phyloP scores from a whole-genome alignment of 768 basidiomycete species.

The Gautieria morchelliformis region DNA sequence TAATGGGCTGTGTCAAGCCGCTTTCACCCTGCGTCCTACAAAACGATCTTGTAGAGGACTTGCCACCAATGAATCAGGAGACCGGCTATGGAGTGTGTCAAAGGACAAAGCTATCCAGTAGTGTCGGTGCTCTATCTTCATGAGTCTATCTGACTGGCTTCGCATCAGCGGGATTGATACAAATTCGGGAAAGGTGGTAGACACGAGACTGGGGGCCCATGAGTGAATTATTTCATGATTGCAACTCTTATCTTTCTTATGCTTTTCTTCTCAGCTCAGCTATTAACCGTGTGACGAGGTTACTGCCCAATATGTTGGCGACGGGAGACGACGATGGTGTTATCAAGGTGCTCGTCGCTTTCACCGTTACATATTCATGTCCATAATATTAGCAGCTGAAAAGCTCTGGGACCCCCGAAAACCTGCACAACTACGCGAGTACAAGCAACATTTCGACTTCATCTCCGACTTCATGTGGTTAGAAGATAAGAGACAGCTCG shows the following conservation, averaged over 20 bases:
- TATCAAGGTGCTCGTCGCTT: constrained; percentile 53
- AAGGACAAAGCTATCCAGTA: constrained; percentile 76
- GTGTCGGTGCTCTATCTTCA: constrained; percentile 21
- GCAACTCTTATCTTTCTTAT: constrained; percentile 17
- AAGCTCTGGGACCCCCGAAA: constrained; percentile 89
- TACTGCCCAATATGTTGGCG: constrained; percentile 62
- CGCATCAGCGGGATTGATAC: constrained; percentile 57
- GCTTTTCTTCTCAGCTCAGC: constrained; percentile 42
- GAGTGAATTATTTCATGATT: constrained; percentile 41
- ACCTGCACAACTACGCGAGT: constrained; percentile 50
- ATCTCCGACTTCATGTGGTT: constrained; percentile 89
- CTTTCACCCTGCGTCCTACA: constrained; percentile 61
- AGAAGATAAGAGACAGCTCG: constrained; percentile 69
- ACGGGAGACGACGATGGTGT: constrained; percentile 94
- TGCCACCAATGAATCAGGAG: constrained; percentile 57
- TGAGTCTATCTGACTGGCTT: constrained; percentile 10
- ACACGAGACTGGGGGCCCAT: constrained; percentile 45
- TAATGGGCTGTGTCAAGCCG: constrained; percentile 44
- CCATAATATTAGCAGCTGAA: constrained; percentile 2
- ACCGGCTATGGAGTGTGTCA: constrained; percentile 64
- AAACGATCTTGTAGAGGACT: constrained; percentile 80
- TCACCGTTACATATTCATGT: neutral
- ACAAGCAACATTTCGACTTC: constrained; percentile 88
- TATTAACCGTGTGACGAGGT: constrained; percentile 74
- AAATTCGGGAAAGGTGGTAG: constrained; percentile 39